phyloP scores from a whole-genome alignment of 2,329 filamentous ascomycete genomes.

The Alternaria triticina region DNA sequence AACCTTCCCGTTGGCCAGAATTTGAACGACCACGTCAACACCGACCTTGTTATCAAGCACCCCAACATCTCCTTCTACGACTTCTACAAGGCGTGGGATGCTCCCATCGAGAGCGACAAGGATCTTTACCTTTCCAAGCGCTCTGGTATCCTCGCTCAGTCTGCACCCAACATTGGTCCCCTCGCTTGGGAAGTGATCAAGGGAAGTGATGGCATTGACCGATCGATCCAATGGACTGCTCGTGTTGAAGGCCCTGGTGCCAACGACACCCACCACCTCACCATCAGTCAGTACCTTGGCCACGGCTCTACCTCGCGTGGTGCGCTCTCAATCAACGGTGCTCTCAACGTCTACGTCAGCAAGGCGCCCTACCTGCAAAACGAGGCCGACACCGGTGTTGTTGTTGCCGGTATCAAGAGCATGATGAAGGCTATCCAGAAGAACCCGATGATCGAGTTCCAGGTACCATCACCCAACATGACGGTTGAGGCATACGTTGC shows the following conservation, averaged over 20 bases:
- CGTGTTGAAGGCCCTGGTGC: slow-evolving; percentile 64
- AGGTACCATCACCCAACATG: slow-evolving; percentile 58
- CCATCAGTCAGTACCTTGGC: slow-evolving; percentile 64
- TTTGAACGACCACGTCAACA: slow-evolving; percentile 63
- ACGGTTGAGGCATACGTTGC: slow-evolving; percentile 65
- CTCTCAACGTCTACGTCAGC: slow-evolving; percentile 65
- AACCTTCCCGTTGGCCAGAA: slow-evolving; percentile 60
- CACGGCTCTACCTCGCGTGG: slow-evolving; percentile 68
- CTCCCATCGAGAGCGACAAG: slow-evolving; percentile 50
- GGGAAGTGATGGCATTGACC: slow-evolving; percentile 63
- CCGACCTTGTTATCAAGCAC: slow-evolving; percentile 60
- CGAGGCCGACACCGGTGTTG: slow-evolving; percentile 65
- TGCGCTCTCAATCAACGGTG: slow-evolving; percentile 64
- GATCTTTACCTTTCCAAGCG: slow-evolving; percentile 54
- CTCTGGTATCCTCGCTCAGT: slow-evolving; percentile 67
- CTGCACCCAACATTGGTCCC: slow-evolving; percentile 69
- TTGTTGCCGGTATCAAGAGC: slow-evolving; percentile 69
- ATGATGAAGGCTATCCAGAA: slow-evolving; percentile 61
- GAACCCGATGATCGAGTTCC: slow-evolving; percentile 63
- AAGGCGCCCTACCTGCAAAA: slow-evolving; percentile 65
- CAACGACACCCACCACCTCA: slow-evolving; percentile 49
- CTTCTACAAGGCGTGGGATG: slow-evolving; percentile 66
- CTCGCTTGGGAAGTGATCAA: slow-evolving; percentile 67
- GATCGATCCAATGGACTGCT: slow-evolving; percentile 71
- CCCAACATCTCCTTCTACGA: slow-evolving; percentile 66